Conservation (phyloP, 768 basidiomycete species). For the Mycena venus region DNA sequence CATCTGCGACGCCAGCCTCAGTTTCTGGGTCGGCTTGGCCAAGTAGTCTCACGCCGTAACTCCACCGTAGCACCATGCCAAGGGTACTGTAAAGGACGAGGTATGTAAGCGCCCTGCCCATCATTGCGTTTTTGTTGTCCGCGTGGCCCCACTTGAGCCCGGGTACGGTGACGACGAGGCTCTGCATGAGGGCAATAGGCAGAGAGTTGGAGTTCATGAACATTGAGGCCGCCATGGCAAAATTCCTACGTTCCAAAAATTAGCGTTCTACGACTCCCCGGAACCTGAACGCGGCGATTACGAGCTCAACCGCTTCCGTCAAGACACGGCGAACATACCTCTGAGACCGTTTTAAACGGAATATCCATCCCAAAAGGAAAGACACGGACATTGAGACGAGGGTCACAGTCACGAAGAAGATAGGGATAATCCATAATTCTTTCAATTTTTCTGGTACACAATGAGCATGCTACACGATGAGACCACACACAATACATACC, state of each 20-base stretch:
- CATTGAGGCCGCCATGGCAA: constrained; percentile 86
- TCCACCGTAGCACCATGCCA: constrained; percentile 97
- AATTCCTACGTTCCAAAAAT: constrained; percentile 63
- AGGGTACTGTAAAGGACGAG: constrained; percentile 94
- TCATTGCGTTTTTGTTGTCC: constrained; percentile 89
- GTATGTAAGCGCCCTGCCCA: constrained; percentile 91
- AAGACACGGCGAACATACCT: constrained; percentile 57
- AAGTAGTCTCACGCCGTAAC: constrained; percentile 89
- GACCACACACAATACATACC: constrained; percentile 54
- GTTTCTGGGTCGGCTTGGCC: constrained; percentile 72
- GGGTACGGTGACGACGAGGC: constrained; percentile 85
- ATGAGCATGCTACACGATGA: background rate
- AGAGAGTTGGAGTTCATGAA: constrained; percentile 97
- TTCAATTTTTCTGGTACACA: constrained; percentile 71
- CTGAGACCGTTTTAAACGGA: constrained; percentile 82
- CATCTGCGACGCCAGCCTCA: constrained; percentile 32
- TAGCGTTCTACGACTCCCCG: too few relatives aligned
- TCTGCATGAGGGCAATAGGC: constrained; percentile 95
- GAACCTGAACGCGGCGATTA: too few relatives aligned
- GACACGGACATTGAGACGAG: constrained; percentile 78
- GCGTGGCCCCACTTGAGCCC: constrained; percentile 85
- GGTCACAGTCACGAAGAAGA: constrained; percentile 88
- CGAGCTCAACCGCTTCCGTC: background rate
- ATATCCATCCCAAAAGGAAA: constrained; percentile 69
- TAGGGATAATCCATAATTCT: constrained; percentile 88